Conservation (phyloP, 805 yeast species). For the Lipomyces mesembrius region DNA sequence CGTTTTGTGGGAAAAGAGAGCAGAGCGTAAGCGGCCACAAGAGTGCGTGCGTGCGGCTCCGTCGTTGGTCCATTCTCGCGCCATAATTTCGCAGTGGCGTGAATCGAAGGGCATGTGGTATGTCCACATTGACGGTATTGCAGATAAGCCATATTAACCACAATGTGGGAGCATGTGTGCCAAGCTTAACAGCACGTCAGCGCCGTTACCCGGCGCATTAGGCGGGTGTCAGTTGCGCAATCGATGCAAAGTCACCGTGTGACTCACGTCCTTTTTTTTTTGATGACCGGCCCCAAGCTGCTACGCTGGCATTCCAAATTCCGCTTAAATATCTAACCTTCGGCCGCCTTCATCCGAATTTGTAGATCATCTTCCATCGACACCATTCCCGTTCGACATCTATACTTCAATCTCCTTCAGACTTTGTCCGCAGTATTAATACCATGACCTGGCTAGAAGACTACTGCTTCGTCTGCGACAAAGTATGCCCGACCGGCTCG, state of each 20-base stretch:
- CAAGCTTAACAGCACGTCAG: neutral
- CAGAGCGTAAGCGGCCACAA: neutral
- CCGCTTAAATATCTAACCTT: neutral
- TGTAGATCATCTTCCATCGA: neutral
- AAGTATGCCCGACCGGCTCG: slow-evolving; percentile 51
- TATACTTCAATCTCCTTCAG: neutral
- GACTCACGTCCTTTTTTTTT: neutral
- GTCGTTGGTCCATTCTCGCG: slow-evolving; percentile 1
- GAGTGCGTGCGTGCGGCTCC: neutral
- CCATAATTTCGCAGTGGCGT: neutral
- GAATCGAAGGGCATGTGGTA: neutral
- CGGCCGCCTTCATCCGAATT: neutral
- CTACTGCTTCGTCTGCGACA: slow-evolving; percentile 63
- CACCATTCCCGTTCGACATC: neutral
- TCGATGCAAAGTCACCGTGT: neutral
- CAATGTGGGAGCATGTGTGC: neutral
- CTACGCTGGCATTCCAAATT: neutral
- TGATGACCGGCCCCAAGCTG: neutral
- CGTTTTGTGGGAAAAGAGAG: neutral
- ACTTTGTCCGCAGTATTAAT: neutral
- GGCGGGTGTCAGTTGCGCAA: neutral
- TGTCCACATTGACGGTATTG: neutral
- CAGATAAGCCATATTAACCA: neutral
- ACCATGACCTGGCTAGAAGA: slow-evolving; percentile 51
- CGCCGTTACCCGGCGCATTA: neutral